Percentiles rank a stretch among this genome's conserved stretches.
These are phyloP conservation scores for Talaromyces sp. DNA, from an alignment of 2,329 filamentous ascomycete genomes.

Conservation along the genomic window DNA sequence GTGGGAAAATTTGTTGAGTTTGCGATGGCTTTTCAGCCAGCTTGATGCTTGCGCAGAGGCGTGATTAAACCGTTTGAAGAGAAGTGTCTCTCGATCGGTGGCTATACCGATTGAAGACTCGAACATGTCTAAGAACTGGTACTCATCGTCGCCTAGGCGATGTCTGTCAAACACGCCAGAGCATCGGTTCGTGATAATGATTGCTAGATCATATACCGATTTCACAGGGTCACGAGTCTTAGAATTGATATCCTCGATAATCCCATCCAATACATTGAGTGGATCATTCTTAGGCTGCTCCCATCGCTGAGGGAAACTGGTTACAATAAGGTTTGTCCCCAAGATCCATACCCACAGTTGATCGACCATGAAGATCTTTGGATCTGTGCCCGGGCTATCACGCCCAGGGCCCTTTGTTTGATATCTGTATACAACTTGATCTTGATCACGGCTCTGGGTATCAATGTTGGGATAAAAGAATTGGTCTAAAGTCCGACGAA, in stretches of 20 bases:
- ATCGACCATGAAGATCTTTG: constrained; percentile 69
- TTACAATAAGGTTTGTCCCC: constrained; percentile 60
- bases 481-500: constrained; percentile 66
- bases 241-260: constrained; percentile 68
- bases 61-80: constrained; percentile 62
- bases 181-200: constrained; percentile 63
- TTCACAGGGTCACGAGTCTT: constrained; percentile 63
- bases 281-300: constrained; percentile 63
- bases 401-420: constrained; percentile 43
- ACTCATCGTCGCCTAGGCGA: constrained; percentile 60
- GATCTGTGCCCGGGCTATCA: constrained; percentile 43
- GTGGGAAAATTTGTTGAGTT: constrained; percentile 36
- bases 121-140: constrained; percentile 70
- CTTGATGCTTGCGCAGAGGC: constrained; percentile 60
- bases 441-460: constrained; percentile 61
- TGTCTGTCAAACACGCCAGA: constrained; percentile 64
- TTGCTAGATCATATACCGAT: constrained; percentile 65
- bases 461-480: constrained; percentile 66
- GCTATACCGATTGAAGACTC: constrained; percentile 62
- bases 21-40: constrained; percentile 57
- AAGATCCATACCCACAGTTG: constrained; percentile 70
- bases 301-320: constrained; percentile 43
- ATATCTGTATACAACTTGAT: constrained; percentile 68
- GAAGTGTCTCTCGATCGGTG: constrained; percentile 58
- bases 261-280: constrained; percentile 61